Evolutionary conservation across 208 protist species (phyloP).

Genomic region (Blastocrithidia nonstop): DNA sequence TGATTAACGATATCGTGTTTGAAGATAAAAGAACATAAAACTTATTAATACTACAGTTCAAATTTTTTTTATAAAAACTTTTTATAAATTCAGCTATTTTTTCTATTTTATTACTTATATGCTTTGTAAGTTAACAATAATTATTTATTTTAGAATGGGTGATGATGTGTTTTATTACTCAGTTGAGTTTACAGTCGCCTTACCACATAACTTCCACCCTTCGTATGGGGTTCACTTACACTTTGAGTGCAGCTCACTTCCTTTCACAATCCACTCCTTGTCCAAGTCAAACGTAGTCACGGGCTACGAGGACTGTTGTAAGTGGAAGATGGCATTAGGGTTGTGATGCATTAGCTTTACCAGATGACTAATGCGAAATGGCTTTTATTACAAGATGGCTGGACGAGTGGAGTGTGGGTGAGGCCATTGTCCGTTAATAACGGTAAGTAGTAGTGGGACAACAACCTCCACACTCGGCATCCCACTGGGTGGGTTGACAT

Average conservation of each 20-base stretch:
- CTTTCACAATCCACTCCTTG: slow-evolving; percentile 38
- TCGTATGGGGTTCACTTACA: slow-evolving; percentile 77
- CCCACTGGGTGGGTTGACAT: slow-evolving; percentile 66
- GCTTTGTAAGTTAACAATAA: no score
- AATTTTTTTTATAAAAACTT: background rate
- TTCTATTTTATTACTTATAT: background rate
- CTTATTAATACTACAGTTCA: no score
- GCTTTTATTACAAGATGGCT: no score
- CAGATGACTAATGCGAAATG: slow-evolving; percentile 30
- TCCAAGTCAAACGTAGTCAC: slow-evolving; percentile 25
- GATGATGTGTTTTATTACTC: no score
- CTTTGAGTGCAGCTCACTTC: slow-evolving; percentile 56
- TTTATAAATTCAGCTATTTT: background rate
- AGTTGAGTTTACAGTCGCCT: no score
- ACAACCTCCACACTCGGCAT: slow-evolving; percentile 87
- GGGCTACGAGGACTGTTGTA: slow-evolving; percentile 12
- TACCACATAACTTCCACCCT: slow-evolving; percentile 50
- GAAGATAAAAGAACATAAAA: no score
- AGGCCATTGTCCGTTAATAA: slow-evolving; percentile 44
- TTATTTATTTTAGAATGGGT: no score
- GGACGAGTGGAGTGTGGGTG: slow-evolving; percentile 38
- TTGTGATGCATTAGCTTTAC: slow-evolving; percentile 65
- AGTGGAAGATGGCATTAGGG: slow-evolving; percentile 54
- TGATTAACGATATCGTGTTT: no score
- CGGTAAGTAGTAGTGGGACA: slow-evolving; percentile 82